phyloP scores from a whole-genome alignment of 2,329 filamentous ascomycete species.

The Colletotrichum sp. region DNA sequence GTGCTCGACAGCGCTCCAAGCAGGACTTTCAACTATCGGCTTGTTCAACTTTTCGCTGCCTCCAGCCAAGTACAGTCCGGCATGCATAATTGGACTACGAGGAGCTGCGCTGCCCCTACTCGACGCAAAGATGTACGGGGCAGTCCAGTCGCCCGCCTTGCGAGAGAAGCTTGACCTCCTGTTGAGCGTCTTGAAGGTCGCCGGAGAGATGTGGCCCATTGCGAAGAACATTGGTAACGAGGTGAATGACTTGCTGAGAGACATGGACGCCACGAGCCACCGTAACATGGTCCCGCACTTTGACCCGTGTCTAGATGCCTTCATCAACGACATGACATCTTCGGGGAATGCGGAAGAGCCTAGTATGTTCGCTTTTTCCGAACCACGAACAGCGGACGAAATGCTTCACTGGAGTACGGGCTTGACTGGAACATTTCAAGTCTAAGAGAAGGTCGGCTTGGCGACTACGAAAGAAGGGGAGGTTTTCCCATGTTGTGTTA shows the following conservation, averaged over 20 bases:
- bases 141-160: constrained; percentile 33
- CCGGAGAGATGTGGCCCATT: constrained; percentile 38
- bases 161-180: constrained; percentile 35
- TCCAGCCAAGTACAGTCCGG: constrained; percentile 29
- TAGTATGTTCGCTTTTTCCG: neutral
- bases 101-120: constrained; percentile 33
- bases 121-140: constrained; percentile 36
- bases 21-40: constrained; percentile 33
- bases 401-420: constrained; percentile 6
- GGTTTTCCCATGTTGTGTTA: neutral
- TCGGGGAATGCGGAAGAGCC: neutral
- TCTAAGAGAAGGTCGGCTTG: neutral
- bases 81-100: constrained; percentile 26
- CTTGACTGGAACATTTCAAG: neutral
- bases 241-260: constrained; percentile 1
- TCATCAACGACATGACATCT: constrained; percentile 3
- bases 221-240: constrained; percentile 29
- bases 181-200: constrained; percentile 31
- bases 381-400: neutral
- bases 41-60: constrained; percentile 35
- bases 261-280: neutral
- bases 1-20: constrained; percentile 28
- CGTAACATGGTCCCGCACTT: neutral
- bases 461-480: neutral
- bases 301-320: neutral